Base-by-base conservation (phyloP, 148 eudicot species). In the Oxyria digyna region DNA sequence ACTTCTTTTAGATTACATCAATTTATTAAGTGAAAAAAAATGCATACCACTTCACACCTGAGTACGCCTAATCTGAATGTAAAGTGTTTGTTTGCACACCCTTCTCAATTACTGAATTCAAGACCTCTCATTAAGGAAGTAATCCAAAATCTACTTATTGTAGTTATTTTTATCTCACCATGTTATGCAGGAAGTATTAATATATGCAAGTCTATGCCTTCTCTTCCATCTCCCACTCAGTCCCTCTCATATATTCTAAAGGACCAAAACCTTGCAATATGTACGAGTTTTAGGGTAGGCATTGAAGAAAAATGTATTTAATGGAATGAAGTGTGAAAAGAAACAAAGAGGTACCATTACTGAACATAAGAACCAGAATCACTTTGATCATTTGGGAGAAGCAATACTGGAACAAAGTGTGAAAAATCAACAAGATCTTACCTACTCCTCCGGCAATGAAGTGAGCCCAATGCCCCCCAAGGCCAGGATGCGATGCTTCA, bases 391-490 rank as follows among this genome's bases (percentile, higher is more conserved):
- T 12, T n/a, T 24, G 5, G 31, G 3, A 54, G 14, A 9, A 57
- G 37, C 64, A 57, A 27, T 24, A 6, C n/a, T 57, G n/a, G 6
- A 26, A 57, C 1, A n/a, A 57, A 57, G 64, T 0, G 8, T 12
- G 35, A 57, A 57, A 63, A 21, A 69, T 6, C 11, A 74, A 12
- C n/a, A 45, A 74, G 13, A 42, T 23, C 77, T 67, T 78, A 87
- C 97, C 97, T 43, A 91, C 32, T 69, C 89, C 96, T 69, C 97
- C 97, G 55, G 97, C 88, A 77, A 91, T 79, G 78, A 91, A 91
- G 77, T 89, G 93, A 27, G 96, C 77, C 96, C 97, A 87, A 69
- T 91, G 96, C 59, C 89, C 96, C 31, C 77, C 78, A 69, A 91
- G 84, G 72, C 78, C 79, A 52, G 97, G 96, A 78, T 91, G 89